Evolutionary conservation across 73 alveolate species (phyloP), one percentile per base, ranked within the genome.

Genomic region (Paramecium pentaurelia): DNA sequence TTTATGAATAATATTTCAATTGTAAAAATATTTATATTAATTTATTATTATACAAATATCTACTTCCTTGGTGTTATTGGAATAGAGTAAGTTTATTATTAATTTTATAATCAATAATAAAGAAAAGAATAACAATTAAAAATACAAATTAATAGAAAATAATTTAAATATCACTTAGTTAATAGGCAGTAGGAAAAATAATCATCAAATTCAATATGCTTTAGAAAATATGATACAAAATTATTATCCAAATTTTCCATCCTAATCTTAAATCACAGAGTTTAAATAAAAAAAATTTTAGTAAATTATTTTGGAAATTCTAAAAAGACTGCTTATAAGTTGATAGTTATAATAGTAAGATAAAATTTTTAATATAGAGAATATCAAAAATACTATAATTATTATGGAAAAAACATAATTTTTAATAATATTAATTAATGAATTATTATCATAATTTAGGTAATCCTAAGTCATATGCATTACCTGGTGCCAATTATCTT

Each of bases 401-500:
- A 22, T 22, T 22, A 22, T 22, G 25, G 25, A 22, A 22, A 22
- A 22, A 22, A 22, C 25, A 22, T 22, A 22, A 22, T 22, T 22
- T 22, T 22, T 22, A 22, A 22, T 49, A 49, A 49, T 54, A 18
- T 54, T 11, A 16, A 4, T 54, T 4, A 54, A 54, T 54, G 70
- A n/a, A 54, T 14, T 18, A 54, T 54, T 18, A 20, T 80, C 91
- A 80, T 49, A 80, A 80, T 47, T 36, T 80, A 6, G 91, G 91
- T n/a, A 80, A 45, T 40, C 91, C 91, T 8, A 80, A 20, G 8
- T 44, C 71, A 47, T 80, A 80, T 11, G 71, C 58, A 28, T 27
- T 27, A 3, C 73, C 73, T 80, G 91, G 42, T 3, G 91, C 91
- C 91, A 80, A 25, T 80, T 80, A 80, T 45, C 58, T 32, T 34